phyloP scores from a whole-genome alignment of 176 grass and related monocot genomes.

The Triticum dicoccoides region DNA sequence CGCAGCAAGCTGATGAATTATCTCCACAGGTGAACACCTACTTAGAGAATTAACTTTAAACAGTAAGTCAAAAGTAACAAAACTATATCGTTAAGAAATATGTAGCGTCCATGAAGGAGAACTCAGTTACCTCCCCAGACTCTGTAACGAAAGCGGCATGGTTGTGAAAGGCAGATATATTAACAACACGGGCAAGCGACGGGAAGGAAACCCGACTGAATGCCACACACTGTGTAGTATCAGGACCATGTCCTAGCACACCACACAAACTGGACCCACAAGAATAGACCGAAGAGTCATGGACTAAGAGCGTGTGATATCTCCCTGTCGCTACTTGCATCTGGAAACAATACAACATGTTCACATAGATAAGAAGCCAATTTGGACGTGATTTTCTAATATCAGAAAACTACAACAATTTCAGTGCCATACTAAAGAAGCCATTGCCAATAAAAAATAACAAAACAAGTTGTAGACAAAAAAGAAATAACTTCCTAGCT shows the following conservation, averaged over 20 bases:
- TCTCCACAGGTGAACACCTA: slow-evolving; percentile 98
- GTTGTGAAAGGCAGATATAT: slow-evolving; percentile 89
- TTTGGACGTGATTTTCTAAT: slow-evolving; percentile 18
- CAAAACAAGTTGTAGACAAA: neutral
- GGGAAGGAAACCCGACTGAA: slow-evolving; percentile 84
- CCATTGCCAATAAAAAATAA: slow-evolving; percentile 4
- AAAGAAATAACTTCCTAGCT: slow-evolving; percentile 3
- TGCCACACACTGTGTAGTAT: slow-evolving; percentile 77
- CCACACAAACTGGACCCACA: slow-evolving; percentile 98
- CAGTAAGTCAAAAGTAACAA: neutral
- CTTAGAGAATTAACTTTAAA: slow-evolving; percentile 23
- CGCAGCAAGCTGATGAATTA: slow-evolving; percentile 97
- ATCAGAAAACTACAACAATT: slow-evolving; percentile 11
- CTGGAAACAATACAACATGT: slow-evolving; percentile 61
- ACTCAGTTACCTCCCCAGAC: slow-evolving; percentile 78
- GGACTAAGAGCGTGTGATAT: slow-evolving; percentile 95
- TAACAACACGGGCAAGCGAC: slow-evolving; percentile 74
- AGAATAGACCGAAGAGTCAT: slow-evolving; percentile 92
- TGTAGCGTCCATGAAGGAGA: slow-evolving; percentile 2
- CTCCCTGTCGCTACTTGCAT: slow-evolving; percentile 98
- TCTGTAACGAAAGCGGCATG: slow-evolving; percentile 91
- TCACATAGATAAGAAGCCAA: slow-evolving; percentile 42
- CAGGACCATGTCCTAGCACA: slow-evolving; percentile 97
- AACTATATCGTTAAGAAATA: neutral
- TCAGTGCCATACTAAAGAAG: slow-evolving; percentile 19